Evolutionary conservation across 805 yeast genomes (phyloP), one percentile per base, ranked within the genome.

Genomic region (Suhomyces kilbournensis): DNA sequence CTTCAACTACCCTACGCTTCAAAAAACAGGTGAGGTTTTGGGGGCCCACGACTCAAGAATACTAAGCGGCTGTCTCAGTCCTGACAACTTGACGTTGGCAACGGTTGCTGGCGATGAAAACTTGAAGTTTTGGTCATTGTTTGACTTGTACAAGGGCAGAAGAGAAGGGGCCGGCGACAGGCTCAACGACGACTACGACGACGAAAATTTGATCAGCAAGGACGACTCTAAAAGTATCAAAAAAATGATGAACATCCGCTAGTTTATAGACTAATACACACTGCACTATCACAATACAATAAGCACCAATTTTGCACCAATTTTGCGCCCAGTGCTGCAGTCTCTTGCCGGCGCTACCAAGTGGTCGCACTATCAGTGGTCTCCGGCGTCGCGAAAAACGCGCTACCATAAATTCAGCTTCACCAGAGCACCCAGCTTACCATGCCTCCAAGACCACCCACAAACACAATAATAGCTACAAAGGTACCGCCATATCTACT

Each of bases 91-190:
- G 49, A 89, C 96, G 0, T 72, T 94, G 51, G 98, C 97, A 0
- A 94, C 99, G 0, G 91, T 92, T 45, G 96, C 97, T 2, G 96
- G 96, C 10, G 98, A 94, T 69, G 99, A 94, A 67, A 93, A 91
- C 70, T 78, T 94, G 64, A 93, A 94, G 71, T 94, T 94, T 71
- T 94, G 96, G 92, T 86, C 89, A 58, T 77, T 94, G 20, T 93
- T 91, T 69, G 97, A 93, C 62, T 54, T 67, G 54, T 62, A 63
- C 56, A 71, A 68, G 56, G 52, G 61, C 12, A 58, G 62, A 35
- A 55, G 63, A 34, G 69, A 59, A 4, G 55, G 52, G 12, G 55
- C 55, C 20, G 57, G 55, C 47, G 62, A 57, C 30, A 52, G 60
- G 46, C 43, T 52, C 32, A 32, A 42, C 26, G 56, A 52, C 44